Evolutionary conservation across 192 early-diverging fungal genomes (phyloP).

Genomic region (Geranomyces variabilis): DNA sequence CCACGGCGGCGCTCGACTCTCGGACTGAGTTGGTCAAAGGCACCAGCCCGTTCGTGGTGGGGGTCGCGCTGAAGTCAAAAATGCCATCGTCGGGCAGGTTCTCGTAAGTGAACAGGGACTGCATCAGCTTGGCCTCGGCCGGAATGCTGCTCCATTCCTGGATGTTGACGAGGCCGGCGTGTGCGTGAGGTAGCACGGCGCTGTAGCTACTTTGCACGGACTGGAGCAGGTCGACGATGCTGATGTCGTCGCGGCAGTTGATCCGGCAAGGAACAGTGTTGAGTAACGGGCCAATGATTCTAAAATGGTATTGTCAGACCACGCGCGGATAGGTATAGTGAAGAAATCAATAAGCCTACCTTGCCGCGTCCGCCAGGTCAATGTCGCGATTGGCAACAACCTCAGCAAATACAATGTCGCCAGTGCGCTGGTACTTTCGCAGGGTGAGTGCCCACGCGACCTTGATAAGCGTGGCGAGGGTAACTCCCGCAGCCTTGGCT

Average conservation of each 20-base stretch:
- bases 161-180: background rate
- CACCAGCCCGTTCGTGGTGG: too few species aligned
- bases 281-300: background rate
- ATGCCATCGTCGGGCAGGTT: too few species aligned
- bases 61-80: too few species aligned
- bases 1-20: too few species aligned
- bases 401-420: constrained; percentile 33
- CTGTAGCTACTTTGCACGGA: background rate
- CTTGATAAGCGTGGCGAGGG: constrained; percentile 18
- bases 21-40: too few species aligned
- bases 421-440: background rate
- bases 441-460: constrained; percentile 39
- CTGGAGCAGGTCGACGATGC: background rate
- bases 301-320: background rate
- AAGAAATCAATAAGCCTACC: too few species aligned
- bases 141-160: background rate
- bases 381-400: too few species aligned
- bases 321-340: too few species aligned
- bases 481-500: constrained; percentile 19
- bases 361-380: too few species aligned
- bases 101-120: background rate
- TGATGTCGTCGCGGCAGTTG: background rate
- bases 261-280: constrained; percentile 23
- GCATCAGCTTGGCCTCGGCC: background rate
- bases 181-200: background rate